Conservation (phyloP, 306 rosid species). For the Quercus engelmannii region DNA sequence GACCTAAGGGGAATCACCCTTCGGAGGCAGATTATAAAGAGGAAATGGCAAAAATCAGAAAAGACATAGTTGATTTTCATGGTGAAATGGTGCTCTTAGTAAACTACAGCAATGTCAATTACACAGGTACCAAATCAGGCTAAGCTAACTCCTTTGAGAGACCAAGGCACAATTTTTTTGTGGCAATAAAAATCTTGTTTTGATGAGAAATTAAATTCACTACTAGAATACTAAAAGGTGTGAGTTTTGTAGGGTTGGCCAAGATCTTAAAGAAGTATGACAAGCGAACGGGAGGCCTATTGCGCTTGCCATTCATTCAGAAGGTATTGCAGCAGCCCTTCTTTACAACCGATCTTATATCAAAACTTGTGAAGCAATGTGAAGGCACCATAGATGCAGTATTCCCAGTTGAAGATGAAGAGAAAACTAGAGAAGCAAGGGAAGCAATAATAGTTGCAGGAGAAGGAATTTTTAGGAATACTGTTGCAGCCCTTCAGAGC, state of each 20-base stretch:
- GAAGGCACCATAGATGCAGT: constrained; percentile 67
- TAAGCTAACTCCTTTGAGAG: not conserved
- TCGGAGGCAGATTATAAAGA: constrained; percentile 39
- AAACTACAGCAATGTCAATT: constrained; percentile 84
- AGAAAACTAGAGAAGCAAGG: constrained; percentile 33
- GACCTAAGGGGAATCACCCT: constrained; percentile 48
- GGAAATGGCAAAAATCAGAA: constrained; percentile 66
- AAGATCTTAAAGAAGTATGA: constrained; percentile 90
- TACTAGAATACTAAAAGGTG: not conserved
- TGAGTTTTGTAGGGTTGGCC: constrained; percentile 57
- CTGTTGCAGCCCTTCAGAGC: constrained; percentile 70
- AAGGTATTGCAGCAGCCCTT: constrained; percentile 77
- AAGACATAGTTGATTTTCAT: constrained; percentile 82
- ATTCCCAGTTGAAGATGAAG: constrained; percentile 53
- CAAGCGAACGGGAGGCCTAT: constrained; percentile 70
- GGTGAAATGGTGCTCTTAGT: constrained; percentile 90
- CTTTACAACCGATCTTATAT: constrained; percentile 68
- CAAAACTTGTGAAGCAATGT: constrained; percentile 80
- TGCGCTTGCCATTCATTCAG: constrained; percentile 74
- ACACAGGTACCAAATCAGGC: constrained; percentile 51
- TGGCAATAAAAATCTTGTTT: too few relatives aligned
- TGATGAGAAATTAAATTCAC: not conserved
- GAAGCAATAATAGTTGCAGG: constrained; percentile 46
- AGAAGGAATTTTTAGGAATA: constrained; percentile 81
- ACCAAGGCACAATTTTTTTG: too few relatives aligned